These are phyloP conservation scores for Neurospora sublineolata DNA, from an alignment of 495 filamentous ascomycete genomes.

Conservation along the genomic window DNA sequence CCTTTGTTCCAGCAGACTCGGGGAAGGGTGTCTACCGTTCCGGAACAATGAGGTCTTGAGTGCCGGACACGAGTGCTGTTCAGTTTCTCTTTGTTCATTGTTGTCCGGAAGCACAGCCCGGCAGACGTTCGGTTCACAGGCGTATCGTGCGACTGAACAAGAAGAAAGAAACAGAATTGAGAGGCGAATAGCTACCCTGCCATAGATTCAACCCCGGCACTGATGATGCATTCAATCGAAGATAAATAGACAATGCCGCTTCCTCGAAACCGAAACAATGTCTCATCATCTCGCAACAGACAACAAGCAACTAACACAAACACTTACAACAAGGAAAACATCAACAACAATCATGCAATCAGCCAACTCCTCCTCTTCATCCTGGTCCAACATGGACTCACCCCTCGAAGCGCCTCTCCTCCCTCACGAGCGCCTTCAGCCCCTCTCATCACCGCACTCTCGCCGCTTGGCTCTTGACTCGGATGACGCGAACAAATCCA, in stretches of 20 bases:
- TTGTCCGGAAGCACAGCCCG: not conserved
- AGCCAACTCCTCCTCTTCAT: not conserved
- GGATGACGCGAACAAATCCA: not conserved
- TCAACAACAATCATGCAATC: not conserved
- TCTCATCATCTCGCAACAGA: not conserved
- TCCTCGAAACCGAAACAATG: not conserved
- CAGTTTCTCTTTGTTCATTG: not conserved
- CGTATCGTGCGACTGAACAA: no score
- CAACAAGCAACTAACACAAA: not conserved
- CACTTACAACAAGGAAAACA: not conserved
- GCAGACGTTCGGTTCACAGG: not conserved
- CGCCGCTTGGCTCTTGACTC: not conserved
- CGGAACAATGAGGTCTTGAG: not conserved
- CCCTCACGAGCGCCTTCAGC: not conserved
- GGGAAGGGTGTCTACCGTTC: not conserved
- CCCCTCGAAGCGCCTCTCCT: not conserved
- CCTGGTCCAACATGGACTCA: not conserved
- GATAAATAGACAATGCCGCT: not conserved
- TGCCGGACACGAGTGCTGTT: not conserved
- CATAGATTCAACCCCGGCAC: not conserved
- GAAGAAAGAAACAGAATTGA: not conserved
- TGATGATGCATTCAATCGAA: not conserved
- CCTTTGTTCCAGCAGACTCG: not conserved
- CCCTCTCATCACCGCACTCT: not conserved
- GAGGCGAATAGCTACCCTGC: not conserved